These are phyloP conservation scores for Entomortierella lignicola DNA, from an alignment of 192 early-diverging fungal species.

Conservation along the genomic window DNA sequence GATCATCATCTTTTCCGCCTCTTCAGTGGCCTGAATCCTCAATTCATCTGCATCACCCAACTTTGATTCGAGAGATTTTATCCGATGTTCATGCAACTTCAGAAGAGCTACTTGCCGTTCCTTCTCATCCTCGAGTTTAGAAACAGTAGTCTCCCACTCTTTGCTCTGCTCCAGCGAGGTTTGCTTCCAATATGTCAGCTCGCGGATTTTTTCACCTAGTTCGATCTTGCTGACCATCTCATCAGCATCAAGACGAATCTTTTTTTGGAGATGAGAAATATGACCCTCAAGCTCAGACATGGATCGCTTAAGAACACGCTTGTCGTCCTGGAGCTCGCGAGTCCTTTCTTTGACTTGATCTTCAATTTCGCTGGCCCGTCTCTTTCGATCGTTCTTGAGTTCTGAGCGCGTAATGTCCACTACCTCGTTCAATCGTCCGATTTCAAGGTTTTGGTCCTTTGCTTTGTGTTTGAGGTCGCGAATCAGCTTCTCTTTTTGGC, in stretches of 20 bases:
- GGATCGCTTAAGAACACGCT: too few relatives aligned
- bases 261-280: slow-evolving; percentile 13
- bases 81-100: slow-evolving; percentile 1
- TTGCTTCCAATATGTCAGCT: slow-evolving; percentile 32
- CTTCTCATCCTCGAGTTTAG: slow-evolving; percentile 22
- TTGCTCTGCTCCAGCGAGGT: slow-evolving; percentile 25
- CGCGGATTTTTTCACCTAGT: slow-evolving; percentile 13
- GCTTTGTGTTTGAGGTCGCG: slow-evolving; percentile 23
- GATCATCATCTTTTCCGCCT: slow-evolving; percentile 18
- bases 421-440: slow-evolving; percentile 37
- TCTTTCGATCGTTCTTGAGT: slow-evolving; percentile 16
- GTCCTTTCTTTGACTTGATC: slow-evolving; percentile 10
- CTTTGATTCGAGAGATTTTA: background rate
- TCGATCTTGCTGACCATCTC: slow-evolving; percentile 13
- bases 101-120: background rate
- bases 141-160: slow-evolving; percentile 33
- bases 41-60: slow-evolving; percentile 12
- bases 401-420: slow-evolving; percentile 12
- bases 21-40: slow-evolving; percentile 12
- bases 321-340: background rate
- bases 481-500: slow-evolving; percentile 15
- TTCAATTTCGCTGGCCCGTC: slow-evolving; percentile 27
- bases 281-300: slow-evolving; percentile 15
- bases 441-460: slow-evolving; percentile 11
- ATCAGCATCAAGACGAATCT: slow-evolving; percentile 22